These are phyloP conservation scores for Erodium trifolium DNA, from an alignment of 441 rosid genomes.

Conservation along the genomic window DNA sequence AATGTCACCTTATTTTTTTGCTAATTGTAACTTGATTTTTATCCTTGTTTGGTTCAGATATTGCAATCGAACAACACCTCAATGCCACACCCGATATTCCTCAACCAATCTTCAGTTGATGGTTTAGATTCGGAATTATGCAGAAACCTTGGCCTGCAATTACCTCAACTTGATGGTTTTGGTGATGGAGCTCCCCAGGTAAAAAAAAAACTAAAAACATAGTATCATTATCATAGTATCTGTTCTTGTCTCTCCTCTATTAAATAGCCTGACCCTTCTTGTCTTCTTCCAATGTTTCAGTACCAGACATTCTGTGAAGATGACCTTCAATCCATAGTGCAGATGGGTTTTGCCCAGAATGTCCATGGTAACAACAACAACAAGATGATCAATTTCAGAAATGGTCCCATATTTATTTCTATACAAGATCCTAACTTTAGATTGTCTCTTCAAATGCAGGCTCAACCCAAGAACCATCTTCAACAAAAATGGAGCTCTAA, in stretches of 20 bases:
- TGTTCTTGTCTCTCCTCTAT: background rate
- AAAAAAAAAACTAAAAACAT: background rate
- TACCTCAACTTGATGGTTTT: constrained; percentile 37
- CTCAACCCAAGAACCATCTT: constrained; percentile 30
- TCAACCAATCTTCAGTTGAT: constrained; percentile 25
- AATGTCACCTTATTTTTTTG: background rate
- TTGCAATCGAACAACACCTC: constrained; percentile 31
- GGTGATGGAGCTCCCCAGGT: constrained; percentile 40
- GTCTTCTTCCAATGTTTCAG: constrained; percentile 21
- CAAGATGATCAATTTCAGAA: background rate
- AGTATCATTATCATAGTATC: no score
- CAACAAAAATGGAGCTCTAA: constrained; percentile 61
- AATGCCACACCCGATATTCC: no score
- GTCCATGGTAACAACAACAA: background rate
- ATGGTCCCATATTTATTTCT: no score
- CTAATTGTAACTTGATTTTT: background rate
- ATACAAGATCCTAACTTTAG: background rate
- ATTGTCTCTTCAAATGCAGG: constrained; percentile 33
- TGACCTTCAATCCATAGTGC: constrained; percentile 70
- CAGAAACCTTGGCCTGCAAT: constrained; percentile 37
- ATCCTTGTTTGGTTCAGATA: constrained; percentile 26
- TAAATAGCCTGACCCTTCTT: background rate
- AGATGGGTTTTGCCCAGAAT: constrained; percentile 60
- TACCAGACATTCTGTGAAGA: constrained; percentile 47
- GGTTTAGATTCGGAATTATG: constrained; percentile 25